Conservation (phyloP, 1,139 yeast genomes). For the Arxiozyma telluris region DNA sequence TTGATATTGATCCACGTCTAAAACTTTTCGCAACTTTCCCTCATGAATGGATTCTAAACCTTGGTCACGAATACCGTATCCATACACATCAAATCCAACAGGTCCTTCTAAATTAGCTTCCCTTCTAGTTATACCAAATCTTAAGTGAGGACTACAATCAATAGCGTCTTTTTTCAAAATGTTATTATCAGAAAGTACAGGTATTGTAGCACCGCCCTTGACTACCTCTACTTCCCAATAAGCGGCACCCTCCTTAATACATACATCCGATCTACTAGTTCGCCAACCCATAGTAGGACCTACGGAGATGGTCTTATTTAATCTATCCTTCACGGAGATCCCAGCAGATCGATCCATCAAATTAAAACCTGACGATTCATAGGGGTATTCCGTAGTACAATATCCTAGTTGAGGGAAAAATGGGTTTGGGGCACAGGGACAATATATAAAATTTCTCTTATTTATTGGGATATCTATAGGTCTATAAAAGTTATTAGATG, state of each 20-base stretch:
- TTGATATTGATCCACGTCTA: conserved; percentile 6
- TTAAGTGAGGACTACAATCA: conserved; percentile 44
- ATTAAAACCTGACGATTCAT: conserved; percentile 53
- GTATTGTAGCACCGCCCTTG: conserved; percentile 20
- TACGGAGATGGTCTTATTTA: conserved; percentile 26
- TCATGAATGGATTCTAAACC: conserved; percentile 69
- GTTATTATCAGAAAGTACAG: conserved; percentile 9
- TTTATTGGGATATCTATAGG: conserved; percentile 73
- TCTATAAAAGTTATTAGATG: conserved; percentile 13
- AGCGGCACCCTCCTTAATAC: conserved; percentile 70
- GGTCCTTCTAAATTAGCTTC: conserved; percentile 94
- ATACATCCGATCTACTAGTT: conserved; percentile 64
- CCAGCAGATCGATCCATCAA: conserved; percentile 67
- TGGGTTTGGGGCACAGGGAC: conserved; percentile 70
- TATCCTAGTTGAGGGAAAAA: conserved; percentile 52
- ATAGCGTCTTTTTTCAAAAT: conserved; percentile 15
- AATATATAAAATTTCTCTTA: conserved; percentile 71
- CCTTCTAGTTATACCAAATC: conserved; percentile 73
- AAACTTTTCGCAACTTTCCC: conserved; percentile 19
- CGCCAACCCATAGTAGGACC: conserved; percentile 71
- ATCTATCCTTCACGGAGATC: conserved; percentile 39
- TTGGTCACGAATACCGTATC: conserved; percentile 80
- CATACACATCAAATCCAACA: conserved; percentile 89
- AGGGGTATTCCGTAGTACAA: conserved; percentile 67
- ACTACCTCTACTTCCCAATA: conserved; percentile 52